Percentiles rank a stretch among this genome's conserved stretches.
Evolutionary conservation across 2,329 filamentous ascomycete species (phyloP).

Genomic region (Neopestalotiopsis clavispora): DNA sequence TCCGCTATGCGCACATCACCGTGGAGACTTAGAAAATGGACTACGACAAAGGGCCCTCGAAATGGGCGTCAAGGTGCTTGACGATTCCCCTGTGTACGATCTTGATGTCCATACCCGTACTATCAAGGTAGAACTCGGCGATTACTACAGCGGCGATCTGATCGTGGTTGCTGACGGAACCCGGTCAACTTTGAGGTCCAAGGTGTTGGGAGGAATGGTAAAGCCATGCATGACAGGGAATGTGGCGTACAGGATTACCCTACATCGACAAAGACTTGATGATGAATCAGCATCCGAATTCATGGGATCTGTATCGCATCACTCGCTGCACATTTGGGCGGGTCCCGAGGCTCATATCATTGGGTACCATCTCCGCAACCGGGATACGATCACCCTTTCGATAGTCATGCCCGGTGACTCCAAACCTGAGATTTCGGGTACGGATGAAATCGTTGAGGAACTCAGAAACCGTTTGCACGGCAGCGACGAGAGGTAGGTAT

Average conservation of each 20-base stretch:
- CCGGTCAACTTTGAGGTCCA: neutral
- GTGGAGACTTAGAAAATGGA: neutral
- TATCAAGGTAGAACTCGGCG: neutral
- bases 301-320: neutral
- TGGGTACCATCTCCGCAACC: neutral
- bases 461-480: neutral
- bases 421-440: neutral
- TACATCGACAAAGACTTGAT: neutral
- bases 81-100: neutral
- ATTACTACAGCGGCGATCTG: neutral
- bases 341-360: neutral
- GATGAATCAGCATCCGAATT: neutral
- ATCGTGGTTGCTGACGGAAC: conserved; percentile 10
- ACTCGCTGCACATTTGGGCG: neutral
- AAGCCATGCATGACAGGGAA: neutral
- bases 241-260: neutral
- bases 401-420: neutral
- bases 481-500: neutral
- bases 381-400: neutral
- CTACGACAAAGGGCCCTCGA: neutral
- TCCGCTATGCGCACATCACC: neutral
- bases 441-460: neutral
- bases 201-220: neutral
- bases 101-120: neutral
- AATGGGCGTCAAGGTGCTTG: neutral